These are phyloP conservation scores for Aspergillus alliaceus DNA, from an alignment of 2,329 filamentous ascomycete species.

Conservation along the genomic window DNA sequence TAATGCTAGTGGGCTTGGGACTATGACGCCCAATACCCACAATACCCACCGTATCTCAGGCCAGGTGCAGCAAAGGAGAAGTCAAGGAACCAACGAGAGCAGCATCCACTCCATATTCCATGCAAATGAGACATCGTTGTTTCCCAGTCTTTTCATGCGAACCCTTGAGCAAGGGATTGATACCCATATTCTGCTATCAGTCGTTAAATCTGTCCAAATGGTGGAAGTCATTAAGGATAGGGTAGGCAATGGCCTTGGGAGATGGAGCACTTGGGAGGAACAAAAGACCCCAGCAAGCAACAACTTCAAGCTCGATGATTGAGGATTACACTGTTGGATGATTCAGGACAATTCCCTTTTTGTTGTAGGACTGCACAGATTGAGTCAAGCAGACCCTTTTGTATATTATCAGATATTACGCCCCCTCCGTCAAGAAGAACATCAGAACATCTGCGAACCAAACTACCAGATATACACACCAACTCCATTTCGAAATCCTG, in stretches of 20 bases:
- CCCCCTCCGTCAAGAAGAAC: slow-evolving; percentile 21
- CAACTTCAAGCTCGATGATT: no score
- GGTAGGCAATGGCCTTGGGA: slow-evolving; percentile 33
- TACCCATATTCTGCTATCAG: slow-evolving; percentile 38
- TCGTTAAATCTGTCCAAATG: slow-evolving; percentile 22
- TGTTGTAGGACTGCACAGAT: neutral
- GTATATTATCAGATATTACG: slow-evolving; percentile 14
- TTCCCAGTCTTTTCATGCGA: slow-evolving; percentile 34
- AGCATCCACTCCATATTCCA: slow-evolving; percentile 30
- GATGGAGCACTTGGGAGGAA: slow-evolving; percentile 35
- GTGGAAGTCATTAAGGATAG: slow-evolving; percentile 44
- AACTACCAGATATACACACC: slow-evolving; percentile 15
- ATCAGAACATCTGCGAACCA: slow-evolving; percentile 1
- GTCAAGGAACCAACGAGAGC: slow-evolving; percentile 12
- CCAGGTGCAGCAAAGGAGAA: neutral
- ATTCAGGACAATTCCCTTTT: neutral
- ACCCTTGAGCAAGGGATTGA: slow-evolving; percentile 42
- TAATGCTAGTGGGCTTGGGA: slow-evolving; percentile 35
- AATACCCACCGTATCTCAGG: neutral
- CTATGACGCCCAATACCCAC: neutral
- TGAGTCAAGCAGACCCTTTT: neutral
- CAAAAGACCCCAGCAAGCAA: neutral
- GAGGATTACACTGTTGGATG: neutral
- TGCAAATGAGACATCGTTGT: slow-evolving; percentile 14
- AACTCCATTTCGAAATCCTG: slow-evolving; percentile 28